phyloP scores from a whole-genome alignment of 441 rosid genomes.

The Gossypium trilobum region DNA sequence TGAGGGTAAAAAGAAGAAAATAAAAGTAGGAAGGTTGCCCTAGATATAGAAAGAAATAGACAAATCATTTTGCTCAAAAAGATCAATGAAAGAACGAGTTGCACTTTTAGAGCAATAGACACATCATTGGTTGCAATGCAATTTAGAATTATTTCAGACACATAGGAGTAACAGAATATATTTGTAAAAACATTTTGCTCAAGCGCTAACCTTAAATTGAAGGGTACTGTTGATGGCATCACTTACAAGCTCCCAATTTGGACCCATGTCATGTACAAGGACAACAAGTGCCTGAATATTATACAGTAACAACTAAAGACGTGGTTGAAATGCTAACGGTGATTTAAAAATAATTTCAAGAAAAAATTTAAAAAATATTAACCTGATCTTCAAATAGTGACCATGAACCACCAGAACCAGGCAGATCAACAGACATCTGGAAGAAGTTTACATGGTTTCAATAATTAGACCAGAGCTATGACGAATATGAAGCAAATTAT shows the following conservation, averaged over 20 bases:
- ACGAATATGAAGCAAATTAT: slow-evolving; percentile 12
- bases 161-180: slow-evolving; percentile 5
- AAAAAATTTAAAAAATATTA: slow-evolving; percentile 7
- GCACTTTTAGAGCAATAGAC: slow-evolving; percentile 1
- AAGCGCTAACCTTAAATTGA: slow-evolving; percentile 67
- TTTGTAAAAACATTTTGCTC: neutral
- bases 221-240: slow-evolving; percentile 87
- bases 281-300: slow-evolving; percentile 85
- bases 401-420: slow-evolving; percentile 83
- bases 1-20: neutral
- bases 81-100: slow-evolving; percentile 1
- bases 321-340: slow-evolving; percentile 10
- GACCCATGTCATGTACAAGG: slow-evolving; percentile 99
- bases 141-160: slow-evolving; percentile 2
- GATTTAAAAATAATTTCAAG: slow-evolving; percentile 3
- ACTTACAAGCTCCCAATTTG: slow-evolving; percentile 98
- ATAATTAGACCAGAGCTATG: slow-evolving; percentile 14
- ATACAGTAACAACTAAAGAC: slow-evolving; percentile 13
- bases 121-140: neutral
- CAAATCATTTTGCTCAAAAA: neutral
- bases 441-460: slow-evolving; percentile 22
- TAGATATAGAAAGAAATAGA: neutral
- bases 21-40: neutral
- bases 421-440: slow-evolving; percentile 69
- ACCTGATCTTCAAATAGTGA: slow-evolving; percentile 97